These are phyloP conservation scores for Podochytrium sp. DNA, from an alignment of 192 early-diverging fungal genomes.

Conservation along the genomic window DNA sequence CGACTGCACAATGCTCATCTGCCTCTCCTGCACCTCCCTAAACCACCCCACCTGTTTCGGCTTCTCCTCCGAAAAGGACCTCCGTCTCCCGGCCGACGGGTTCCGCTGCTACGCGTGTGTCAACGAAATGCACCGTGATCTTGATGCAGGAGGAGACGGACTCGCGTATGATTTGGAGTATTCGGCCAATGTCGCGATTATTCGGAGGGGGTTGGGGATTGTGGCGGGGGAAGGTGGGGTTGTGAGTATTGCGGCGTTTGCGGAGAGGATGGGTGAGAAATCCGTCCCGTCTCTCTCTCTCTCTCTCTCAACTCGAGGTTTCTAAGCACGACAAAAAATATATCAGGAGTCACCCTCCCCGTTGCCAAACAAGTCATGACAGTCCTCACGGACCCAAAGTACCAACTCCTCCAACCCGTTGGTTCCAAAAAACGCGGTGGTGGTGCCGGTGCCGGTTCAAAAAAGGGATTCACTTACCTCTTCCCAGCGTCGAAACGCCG, in stretches of 20 bases:
- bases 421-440: not conserved
- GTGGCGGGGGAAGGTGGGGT: not conserved
- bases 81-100: conserved; percentile 8
- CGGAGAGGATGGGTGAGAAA: not conserved
- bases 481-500: not conserved
- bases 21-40: not conserved
- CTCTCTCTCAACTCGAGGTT: too few relatives aligned
- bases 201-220: conserved; percentile 2
- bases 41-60: conserved; percentile 17
- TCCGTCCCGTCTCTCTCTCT: not conserved
- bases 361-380: not conserved
- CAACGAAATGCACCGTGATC: not conserved
- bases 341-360: not conserved
- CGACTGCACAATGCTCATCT: not conserved
- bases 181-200: not conserved
- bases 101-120: conserved; percentile 2
- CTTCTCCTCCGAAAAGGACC: not conserved
- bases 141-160: too few relatives aligned
- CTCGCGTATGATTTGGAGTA: not conserved
- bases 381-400: not conserved
- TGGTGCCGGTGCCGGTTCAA: too few relatives aligned
- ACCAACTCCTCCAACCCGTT: not conserved
- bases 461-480: not conserved
- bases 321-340: not conserved
- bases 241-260: conserved; percentile 7